phyloP scores from a whole-genome alignment of 2,329 filamentous ascomycete genomes.

The Corinectria fuckeliana region DNA sequence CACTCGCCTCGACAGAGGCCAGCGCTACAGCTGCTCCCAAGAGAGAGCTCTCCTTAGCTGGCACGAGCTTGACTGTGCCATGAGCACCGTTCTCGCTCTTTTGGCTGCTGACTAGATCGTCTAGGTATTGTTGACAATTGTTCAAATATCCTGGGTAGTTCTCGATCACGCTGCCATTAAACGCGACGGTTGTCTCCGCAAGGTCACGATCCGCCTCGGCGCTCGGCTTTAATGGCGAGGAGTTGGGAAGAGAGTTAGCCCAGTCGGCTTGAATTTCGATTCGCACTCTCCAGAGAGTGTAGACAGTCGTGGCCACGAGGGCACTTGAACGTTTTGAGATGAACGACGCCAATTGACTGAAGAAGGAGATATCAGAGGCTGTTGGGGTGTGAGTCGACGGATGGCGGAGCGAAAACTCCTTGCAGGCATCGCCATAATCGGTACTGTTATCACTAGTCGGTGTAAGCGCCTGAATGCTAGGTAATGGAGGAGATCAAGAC shows the following conservation, averaged over 20 bases:
- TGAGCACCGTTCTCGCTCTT: slow-evolving; percentile 43
- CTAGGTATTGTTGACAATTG: slow-evolving; percentile 67
- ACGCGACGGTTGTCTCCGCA: slow-evolving; percentile 68
- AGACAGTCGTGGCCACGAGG: slow-evolving; percentile 64
- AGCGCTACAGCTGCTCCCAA: slow-evolving; percentile 77
- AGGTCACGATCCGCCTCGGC: slow-evolving; percentile 59
- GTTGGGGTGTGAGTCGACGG: slow-evolving; percentile 52
- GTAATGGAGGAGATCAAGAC: not conserved
- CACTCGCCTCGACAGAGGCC: slow-evolving; percentile 48
- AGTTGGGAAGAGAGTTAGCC: slow-evolving; percentile 38
- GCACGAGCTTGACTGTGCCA: slow-evolving; percentile 64
- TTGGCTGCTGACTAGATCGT: slow-evolving; percentile 57
- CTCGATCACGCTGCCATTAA: slow-evolving; percentile 81
- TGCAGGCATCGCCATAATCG: slow-evolving; percentile 51
- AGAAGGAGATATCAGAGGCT: slow-evolving; percentile 55
- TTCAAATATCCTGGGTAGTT: slow-evolving; percentile 73
- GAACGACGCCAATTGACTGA: slow-evolving; percentile 60
- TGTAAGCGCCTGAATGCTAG: slow-evolving; percentile 29
- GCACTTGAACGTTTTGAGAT: slow-evolving; percentile 65
- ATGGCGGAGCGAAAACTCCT: slow-evolving; percentile 57
- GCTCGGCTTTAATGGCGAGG: slow-evolving; percentile 47
- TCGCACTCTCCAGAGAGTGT: slow-evolving; percentile 64
- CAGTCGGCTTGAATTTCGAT: slow-evolving; percentile 53
- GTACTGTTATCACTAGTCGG: slow-evolving; percentile 51
- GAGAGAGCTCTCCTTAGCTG: slow-evolving; percentile 76